Base-by-base conservation (phyloP, 2,329 filamentous ascomycete species). In the Ciborinia camelliae region DNA sequence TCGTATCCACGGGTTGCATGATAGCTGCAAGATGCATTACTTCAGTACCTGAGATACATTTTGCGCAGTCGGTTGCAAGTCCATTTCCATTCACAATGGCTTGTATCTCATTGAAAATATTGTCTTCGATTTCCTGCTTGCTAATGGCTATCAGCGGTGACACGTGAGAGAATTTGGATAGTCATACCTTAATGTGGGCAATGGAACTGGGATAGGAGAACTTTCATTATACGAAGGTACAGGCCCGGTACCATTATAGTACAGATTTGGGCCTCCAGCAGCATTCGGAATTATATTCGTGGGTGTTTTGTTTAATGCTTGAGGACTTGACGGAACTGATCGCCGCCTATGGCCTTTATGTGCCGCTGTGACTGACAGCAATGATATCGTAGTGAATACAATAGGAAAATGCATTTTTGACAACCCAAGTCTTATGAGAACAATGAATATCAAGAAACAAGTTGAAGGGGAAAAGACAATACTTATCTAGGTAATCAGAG, bases 11-110 rank as follows among this genome's bases (percentile, higher is more conserved):
- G 4, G 57, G 57, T 47, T 62, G 58, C 30, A 51, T 65, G 41
- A 65, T 65, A n/a, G 57, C 63, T 39, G 57, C 63, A 14, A 54
- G 20, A 54, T 65, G 63, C 63, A 62, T 62, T 3, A 62, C 39
- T 32, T 65, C 57, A 2, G 63, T 65, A 18, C 57, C 39, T 18
- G 63, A 57, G 48, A 65, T 65, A 4, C 48, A 65, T 65, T 50
- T 65, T 48, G 63, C 37, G 23, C 58, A 65, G 18, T 35, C 18
- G 2, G 55, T 62, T 2, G 57, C 62, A 18, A 62, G 48, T 4
- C 63, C 55, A 55, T 62, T 54, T 20, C 48, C 63, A 30, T 45
- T 54, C 1, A 30, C 20, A 32, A 65, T 65, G 23, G 20, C 63
- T 54, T 45, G 45, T 4, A 65, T 32, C 26, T 54, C 57, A 43